Evolutionary conservation across 176 grass and related monocot genomes (phyloP).

Genomic region (Elaeis guineensis): DNA sequence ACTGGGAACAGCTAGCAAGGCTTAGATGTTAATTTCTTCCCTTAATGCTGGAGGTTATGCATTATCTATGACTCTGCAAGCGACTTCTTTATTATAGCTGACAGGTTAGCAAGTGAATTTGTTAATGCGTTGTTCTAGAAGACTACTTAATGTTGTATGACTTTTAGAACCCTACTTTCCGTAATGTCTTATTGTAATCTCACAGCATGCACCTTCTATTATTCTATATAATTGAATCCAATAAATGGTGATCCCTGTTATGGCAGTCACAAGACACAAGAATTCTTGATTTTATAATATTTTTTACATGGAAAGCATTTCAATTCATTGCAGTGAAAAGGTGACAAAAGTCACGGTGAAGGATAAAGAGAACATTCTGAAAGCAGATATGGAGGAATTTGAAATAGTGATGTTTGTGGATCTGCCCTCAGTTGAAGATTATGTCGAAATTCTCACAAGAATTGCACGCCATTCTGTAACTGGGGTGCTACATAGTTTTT

Average conservation of each 20-base stretch:
- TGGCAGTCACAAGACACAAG: too few species aligned
- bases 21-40: slow-evolving; percentile 16
- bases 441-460: slow-evolving; percentile 34
- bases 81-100: slow-evolving; percentile 47
- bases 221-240: too few species aligned
- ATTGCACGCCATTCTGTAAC: slow-evolving; percentile 32
- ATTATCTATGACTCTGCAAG: slow-evolving; percentile 23
- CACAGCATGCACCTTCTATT: too few species aligned
- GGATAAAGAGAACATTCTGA: slow-evolving; percentile 34
- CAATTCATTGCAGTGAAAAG: slow-evolving; percentile 36
- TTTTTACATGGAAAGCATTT: too few species aligned
- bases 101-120: slow-evolving; percentile 27
- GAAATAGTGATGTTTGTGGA: slow-evolving; percentile 42
- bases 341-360: slow-evolving; percentile 49
- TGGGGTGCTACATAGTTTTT: slow-evolving; percentile 53
- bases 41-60: slow-evolving; percentile 40
- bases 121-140: too few species aligned
- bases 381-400: slow-evolving; percentile 38
- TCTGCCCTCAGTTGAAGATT: slow-evolving; percentile 55
- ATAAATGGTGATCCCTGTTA: too few species aligned
- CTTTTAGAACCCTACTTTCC: too few species aligned
- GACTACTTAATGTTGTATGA: too few species aligned
- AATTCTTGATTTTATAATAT: too few species aligned
- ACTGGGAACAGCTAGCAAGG: slow-evolving; percentile 23
- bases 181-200: too few species aligned